phyloP scores from a whole-genome alignment of 805 yeast genomes.

The Ogataea haglerorum region DNA sequence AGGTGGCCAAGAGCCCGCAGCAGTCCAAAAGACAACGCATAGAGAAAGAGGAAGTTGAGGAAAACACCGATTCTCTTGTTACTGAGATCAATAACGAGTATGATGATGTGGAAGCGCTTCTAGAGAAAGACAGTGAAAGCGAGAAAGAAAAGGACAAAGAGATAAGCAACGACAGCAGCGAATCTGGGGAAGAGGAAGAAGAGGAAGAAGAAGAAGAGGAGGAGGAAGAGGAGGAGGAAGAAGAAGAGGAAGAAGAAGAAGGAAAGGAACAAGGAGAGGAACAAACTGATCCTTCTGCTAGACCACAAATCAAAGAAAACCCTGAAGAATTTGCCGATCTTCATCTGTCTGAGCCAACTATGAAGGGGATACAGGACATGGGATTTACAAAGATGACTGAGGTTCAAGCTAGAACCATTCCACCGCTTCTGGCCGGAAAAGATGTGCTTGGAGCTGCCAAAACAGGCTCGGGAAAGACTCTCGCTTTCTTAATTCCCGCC shows the following conservation, averaged over 20 bases:
- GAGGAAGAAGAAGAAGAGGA: conserved; percentile 34
- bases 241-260: conserved; percentile 23
- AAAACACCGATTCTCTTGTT: conserved; percentile 43
- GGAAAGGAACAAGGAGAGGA: conserved; percentile 19
- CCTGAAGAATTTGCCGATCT: conserved; percentile 44
- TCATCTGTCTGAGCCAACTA: conserved; percentile 76
- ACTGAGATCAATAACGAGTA: conserved; percentile 54
- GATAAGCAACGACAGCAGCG: conserved; percentile 14
- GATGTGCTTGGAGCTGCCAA: conserved; percentile 99
- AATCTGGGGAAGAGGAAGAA: conserved; percentile 20
- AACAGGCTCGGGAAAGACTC: conserved; percentile 97
- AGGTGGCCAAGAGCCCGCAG: conserved; percentile 2
- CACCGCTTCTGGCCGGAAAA: conserved; percentile 92
- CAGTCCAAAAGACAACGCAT: conserved; percentile 16
- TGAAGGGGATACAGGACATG: conserved; percentile 79
- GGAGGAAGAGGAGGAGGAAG: conserved; percentile 15
- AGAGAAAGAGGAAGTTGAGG: conserved; percentile 15
- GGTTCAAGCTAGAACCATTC: conserved; percentile 94
- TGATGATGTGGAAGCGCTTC: conserved; percentile 52
- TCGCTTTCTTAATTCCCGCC: conserved; percentile 95
- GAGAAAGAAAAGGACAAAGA: conserved; percentile 28
- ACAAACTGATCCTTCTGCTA: conserved; percentile 27
- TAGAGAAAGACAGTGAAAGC: conserved; percentile 21
- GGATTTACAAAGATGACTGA: conserved; percentile 90
- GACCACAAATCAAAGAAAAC: conserved; percentile 25